Percentiles rank a stretch among this genome's conserved stretches.
These are phyloP conservation scores for Saccharomyces uvarum DNA, from an alignment of 1,139 yeast species.

Conservation along the genomic window DNA sequence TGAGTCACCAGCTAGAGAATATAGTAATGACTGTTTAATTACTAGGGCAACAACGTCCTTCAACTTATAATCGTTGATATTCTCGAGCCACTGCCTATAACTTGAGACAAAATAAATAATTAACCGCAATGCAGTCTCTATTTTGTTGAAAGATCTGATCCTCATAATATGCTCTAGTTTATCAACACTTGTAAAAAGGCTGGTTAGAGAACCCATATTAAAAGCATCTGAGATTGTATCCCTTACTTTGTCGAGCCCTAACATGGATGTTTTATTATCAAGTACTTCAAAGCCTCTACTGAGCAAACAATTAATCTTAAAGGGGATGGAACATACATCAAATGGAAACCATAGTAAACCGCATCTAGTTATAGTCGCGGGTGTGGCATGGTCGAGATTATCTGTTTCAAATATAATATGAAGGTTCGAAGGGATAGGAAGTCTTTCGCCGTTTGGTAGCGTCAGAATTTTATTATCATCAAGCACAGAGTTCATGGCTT, in stretches of 20 bases:
- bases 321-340: not conserved
- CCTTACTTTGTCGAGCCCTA: not conserved
- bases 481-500: conserved; percentile 78
- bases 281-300: not conserved
- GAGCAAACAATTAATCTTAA: not conserved
- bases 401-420: conserved; percentile 74
- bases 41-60: not conserved
- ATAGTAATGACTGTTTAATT: not conserved
- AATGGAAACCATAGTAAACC: conserved; percentile 76
- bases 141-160: not conserved
- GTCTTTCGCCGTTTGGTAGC: conserved; percentile 82
- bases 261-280: not conserved
- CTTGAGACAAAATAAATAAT: not conserved
- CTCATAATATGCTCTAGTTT: not conserved
- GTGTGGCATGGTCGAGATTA: conserved; percentile 59
- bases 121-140: not conserved
- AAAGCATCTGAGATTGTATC: not conserved
- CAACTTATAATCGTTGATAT: not conserved
- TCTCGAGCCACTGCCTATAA: not conserved
- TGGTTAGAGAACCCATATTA: not conserved
- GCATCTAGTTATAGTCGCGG: conserved; percentile 90
- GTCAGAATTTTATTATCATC: conserved; percentile 83
- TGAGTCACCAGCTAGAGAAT: not conserved
- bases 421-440: conserved; percentile 57
- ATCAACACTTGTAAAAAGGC: not conserved